Base-by-base conservation (phyloP, 106 monocot species). In the Vanilla planifolia region DNA sequence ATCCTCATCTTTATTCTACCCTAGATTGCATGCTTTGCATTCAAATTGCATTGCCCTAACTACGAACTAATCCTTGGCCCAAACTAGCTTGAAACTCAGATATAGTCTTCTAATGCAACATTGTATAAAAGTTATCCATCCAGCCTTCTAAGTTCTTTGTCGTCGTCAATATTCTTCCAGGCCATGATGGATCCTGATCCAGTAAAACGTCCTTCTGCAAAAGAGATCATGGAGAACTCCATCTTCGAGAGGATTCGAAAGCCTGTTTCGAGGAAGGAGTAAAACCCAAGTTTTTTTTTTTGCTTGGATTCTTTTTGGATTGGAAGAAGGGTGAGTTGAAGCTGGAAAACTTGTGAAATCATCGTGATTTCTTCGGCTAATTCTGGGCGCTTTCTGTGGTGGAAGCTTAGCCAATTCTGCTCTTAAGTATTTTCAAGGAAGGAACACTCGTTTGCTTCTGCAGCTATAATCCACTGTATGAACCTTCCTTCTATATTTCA, bases 111-210 rank as follows among this genome's bases (percentile, higher is more conserved):
- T 50, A 2, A 50, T 50, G 50, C 7, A 7, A 40, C 14, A 24
- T 47, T 47, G 5, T 22, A 22, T n/a, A 48, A 48, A 6, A 8
- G 5, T 0, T 48, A 17, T 48, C 9, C 21, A 7, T 4, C 21
- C 23, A 6, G 21, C 47, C 9, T 47, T 22, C 5, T 23, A 6
- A 48, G 23, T 17, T 8, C 7, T 48, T 57, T 1, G 33, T 14
- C 8, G 35, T 41, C 3, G 21, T 56, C 52, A 15, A 23, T 22
- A 30, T 51, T 20, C 21, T 71, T 71, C 43, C 72, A 96, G 95
- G 78, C 74, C 10, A 96, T 96, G 95, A 96, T 96, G 86, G 83
- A 91, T 64, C 90, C 95, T 34, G 75, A 96, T 64, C 95, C 95
- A 7, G 16, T 59, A 19, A 96, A 43, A 69, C 79, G 95, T 14